Percentiles rank a stretch among this genome's conserved stretches.
These are phyloP conservation scores for Lophium mytilinum DNA, from an alignment of 495 filamentous ascomycete species.

Conservation along the genomic window DNA sequence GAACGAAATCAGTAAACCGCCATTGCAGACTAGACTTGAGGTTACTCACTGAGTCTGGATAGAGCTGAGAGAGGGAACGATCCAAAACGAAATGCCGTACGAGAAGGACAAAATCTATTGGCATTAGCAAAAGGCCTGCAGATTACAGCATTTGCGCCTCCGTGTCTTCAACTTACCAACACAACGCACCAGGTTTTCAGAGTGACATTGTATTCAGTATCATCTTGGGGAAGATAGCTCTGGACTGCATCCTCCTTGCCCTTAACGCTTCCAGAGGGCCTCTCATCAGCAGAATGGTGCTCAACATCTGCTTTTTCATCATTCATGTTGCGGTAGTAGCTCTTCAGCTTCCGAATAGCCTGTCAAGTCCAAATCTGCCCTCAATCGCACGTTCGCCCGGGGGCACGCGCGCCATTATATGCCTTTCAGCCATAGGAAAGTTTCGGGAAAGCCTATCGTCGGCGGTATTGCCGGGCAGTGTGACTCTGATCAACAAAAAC, in stretches of 20 bases:
- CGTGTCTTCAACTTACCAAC: conserved; percentile 1
- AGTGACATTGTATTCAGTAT: conserved; percentile 17
- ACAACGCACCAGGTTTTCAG: conserved; percentile 23
- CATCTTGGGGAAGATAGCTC: conserved; percentile 5
- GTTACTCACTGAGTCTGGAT: conserved; percentile 5
- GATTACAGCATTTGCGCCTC: neutral
- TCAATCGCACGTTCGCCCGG: neutral
- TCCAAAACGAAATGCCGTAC: conserved; percentile 35
- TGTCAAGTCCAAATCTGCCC: too few relatives aligned
- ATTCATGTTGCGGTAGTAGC: neutral
- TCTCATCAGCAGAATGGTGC: neutral
- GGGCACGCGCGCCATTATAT: neutral
- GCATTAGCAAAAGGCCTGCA: neutral
- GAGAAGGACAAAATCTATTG: conserved; percentile 26
- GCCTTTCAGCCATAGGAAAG: neutral
- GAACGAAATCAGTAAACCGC: too few relatives aligned
- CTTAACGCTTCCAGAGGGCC: neutral
- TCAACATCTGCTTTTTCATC: neutral
- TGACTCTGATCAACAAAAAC: neutral
- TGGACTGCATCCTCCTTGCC: neutral
- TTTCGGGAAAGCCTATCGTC: neutral
- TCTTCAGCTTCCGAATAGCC: too few relatives aligned
- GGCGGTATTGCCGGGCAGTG: neutral
- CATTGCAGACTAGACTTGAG: too few relatives aligned
- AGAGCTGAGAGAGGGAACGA: conserved; percentile 26